Evolutionary conservation across 2,329 filamentous ascomycete genomes (phyloP).

Genomic region (Apiospora malaysiana): DNA sequence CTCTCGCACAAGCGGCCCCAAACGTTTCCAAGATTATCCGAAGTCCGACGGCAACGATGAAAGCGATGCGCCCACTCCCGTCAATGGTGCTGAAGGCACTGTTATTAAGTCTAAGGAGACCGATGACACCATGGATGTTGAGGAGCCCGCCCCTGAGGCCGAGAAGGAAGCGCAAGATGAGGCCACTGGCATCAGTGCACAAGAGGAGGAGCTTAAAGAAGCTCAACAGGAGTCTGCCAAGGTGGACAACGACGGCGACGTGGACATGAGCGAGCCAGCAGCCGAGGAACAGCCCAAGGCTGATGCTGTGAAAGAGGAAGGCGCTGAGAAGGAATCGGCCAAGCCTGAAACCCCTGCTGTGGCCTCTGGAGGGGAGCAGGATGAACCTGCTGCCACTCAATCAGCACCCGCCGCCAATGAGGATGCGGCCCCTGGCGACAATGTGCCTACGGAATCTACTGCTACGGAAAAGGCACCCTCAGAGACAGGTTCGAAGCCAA

Average conservation of each 20-base stretch:
- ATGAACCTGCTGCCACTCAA: neutral
- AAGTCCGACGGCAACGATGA: slow-evolving; percentile 52
- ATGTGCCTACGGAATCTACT: slow-evolving; percentile 1
- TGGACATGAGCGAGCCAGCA: slow-evolving; percentile 54
- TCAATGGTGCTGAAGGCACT: slow-evolving; percentile 42
- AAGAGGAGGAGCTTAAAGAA: slow-evolving; percentile 34
- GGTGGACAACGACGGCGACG: slow-evolving; percentile 55
- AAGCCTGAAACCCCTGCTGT: neutral
- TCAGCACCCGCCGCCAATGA: neutral
- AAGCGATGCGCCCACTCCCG: slow-evolving; percentile 45
- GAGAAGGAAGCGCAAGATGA: slow-evolving; percentile 31
- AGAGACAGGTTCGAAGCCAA: slow-evolving; percentile 15
- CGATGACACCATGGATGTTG: slow-evolving; percentile 48
- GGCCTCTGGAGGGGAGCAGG: neutral
- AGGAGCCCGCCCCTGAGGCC: slow-evolving; percentile 14
- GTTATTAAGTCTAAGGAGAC: slow-evolving; percentile 43
- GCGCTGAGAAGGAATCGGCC: neutral
- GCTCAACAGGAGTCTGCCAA: slow-evolving; percentile 33
- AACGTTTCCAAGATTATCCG: slow-evolving; percentile 56
- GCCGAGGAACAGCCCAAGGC: slow-evolving; percentile 36
- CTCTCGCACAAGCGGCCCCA: slow-evolving; percentile 53
- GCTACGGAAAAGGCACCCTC: slow-evolving; percentile 20
- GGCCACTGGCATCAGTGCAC: slow-evolving; percentile 29
- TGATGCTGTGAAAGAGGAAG: slow-evolving; percentile 47
- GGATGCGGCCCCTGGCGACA: neutral